Percentiles rank a stretch among this genome's conserved stretches.
phyloP scores from a whole-genome alignment of 2,329 filamentous ascomycete species.

The Apiospora kogelbergensis region DNA sequence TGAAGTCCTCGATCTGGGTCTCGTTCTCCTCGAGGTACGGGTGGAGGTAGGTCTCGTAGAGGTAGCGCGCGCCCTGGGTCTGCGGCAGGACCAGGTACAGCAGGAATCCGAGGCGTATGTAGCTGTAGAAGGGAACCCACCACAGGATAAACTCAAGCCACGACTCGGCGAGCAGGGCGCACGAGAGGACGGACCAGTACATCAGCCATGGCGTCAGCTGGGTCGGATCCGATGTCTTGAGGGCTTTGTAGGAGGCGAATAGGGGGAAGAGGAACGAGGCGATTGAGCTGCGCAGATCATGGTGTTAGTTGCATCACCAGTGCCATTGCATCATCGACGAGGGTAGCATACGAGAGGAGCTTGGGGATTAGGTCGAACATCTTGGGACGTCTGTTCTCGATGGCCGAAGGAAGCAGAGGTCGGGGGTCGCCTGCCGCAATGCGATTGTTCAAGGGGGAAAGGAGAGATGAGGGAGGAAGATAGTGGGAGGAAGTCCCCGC shows the following conservation, averaged over 20 bases:
- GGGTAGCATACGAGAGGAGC: conserved; percentile 59
- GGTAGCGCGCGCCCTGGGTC: conserved; percentile 84
- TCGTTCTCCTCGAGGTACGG: conserved; percentile 90
- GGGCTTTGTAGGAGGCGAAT: conserved; percentile 96
- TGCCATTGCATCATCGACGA: not conserved
- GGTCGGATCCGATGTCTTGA: conserved; percentile 86
- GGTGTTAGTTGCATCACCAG: not conserved
- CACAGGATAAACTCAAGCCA: conserved; percentile 84
- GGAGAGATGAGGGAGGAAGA: not conserved
- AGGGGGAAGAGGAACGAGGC: conserved; percentile 91
- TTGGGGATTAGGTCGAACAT: conserved; percentile 69
- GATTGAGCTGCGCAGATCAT: conserved; percentile 60
- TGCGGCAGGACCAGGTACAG: conserved; percentile 96
- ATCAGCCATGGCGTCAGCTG: conserved; percentile 96
- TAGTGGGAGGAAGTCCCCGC: not conserved
- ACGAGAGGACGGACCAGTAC: conserved; percentile 95
- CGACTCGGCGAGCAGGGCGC: conserved; percentile 78
- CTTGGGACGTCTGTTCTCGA: conserved; percentile 12
- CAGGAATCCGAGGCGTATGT: conserved; percentile 82
- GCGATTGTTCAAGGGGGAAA: not conserved
- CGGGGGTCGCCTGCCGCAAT: not conserved
- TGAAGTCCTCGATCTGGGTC: conserved; percentile 84
- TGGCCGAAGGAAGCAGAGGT: not conserved
- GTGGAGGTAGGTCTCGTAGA: conserved; percentile 84
- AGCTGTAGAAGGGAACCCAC: conserved; percentile 94